Percentiles rank a stretch among this genome's conserved stretches.
Evolutionary conservation across 2,329 filamentous ascomycete genomes (phyloP).

Genomic region (Emergomyces pasteurianus): DNA sequence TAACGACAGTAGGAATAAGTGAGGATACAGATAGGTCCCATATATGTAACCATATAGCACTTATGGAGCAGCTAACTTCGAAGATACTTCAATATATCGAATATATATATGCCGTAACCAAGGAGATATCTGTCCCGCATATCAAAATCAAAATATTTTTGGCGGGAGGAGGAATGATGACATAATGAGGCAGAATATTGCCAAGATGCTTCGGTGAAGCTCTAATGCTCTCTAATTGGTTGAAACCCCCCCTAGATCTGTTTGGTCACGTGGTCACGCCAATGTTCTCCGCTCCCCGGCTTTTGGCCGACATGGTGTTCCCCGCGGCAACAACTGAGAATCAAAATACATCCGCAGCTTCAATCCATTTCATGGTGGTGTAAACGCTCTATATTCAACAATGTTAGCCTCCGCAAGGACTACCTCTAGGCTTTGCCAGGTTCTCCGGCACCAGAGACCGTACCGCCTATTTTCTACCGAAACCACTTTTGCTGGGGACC

Average conservation of each 20-base stretch:
- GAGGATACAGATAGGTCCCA: not conserved
- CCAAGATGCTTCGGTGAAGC: not conserved
- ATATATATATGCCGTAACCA: too few relatives aligned
- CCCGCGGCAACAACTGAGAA: too few relatives aligned
- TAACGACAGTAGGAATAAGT: not conserved
- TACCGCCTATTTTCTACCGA: conserved; percentile 27
- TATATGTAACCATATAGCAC: not conserved
- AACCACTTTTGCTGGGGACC: conserved; percentile 33
- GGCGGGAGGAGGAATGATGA: not conserved
- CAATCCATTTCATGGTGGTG: not conserved
- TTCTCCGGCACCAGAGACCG: conserved; percentile 11
- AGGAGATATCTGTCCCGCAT: not conserved
- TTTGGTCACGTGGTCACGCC: not conserved
- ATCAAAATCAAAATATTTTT: not conserved
- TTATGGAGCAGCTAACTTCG: not conserved
- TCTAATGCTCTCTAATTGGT: not conserved
- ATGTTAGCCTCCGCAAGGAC: conserved; percentile 19
- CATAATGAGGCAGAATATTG: conserved; percentile 1
- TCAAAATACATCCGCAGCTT: not conserved
- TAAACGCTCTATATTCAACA: not conserved
- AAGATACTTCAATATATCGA: not conserved
- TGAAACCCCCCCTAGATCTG: not conserved
- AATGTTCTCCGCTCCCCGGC: not conserved
- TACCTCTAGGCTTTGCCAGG: conserved; percentile 19
- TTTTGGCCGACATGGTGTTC: not conserved